Base-by-base conservation (phyloP, 1,139 yeast genomes). In the Yamadazyma dendronema region DNA sequence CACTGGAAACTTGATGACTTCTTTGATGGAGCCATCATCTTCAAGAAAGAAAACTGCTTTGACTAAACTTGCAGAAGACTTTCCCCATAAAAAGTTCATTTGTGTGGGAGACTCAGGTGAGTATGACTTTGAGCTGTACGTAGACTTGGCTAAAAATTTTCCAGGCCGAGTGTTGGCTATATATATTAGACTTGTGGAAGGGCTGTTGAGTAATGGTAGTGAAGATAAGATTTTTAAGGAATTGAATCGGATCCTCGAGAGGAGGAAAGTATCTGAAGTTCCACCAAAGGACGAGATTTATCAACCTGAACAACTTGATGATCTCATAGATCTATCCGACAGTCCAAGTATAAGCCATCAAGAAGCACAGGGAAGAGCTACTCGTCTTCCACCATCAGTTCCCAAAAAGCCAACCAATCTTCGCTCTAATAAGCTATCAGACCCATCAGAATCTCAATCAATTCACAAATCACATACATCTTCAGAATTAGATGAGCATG, bases 21-120 rank as follows among this genome's bases (percentile, higher is more conserved):
- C 95, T 4, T 66, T 94, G 21, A 78, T 89, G 70, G 95, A 90
- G 51, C 95, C 97, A 0, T 81, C 94, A 2, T 81, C 84, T 2
- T 88, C 88, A 37, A 75, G 95, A 39, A 94, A 94, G 59, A 73
- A 78, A 40, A 71, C 74, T 11, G 74, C 88, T 0, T 68, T 94
- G 36, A 66, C 72, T 33, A 72, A 77, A 41, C 75, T 92, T n/a
- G 50, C 88, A 21, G 58, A 61, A 2, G 96, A 90, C 52, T 90
- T 88, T 54, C 90, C 95, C 0, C 48, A 76, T 1, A 80, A 90
- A 47, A 79, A 76, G 51, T 92, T 92, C 54, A 71, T 92, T 15
- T 68, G 95, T 39, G 74, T 92, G 17, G 99, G 99, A 15, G 99
- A 94, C 57, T 84, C 97, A 2, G 97, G 98, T 2, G 98, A 94